Base-by-base conservation (phyloP, 2,329 filamentous ascomycete species). In the Venturia nashicola region DNA sequence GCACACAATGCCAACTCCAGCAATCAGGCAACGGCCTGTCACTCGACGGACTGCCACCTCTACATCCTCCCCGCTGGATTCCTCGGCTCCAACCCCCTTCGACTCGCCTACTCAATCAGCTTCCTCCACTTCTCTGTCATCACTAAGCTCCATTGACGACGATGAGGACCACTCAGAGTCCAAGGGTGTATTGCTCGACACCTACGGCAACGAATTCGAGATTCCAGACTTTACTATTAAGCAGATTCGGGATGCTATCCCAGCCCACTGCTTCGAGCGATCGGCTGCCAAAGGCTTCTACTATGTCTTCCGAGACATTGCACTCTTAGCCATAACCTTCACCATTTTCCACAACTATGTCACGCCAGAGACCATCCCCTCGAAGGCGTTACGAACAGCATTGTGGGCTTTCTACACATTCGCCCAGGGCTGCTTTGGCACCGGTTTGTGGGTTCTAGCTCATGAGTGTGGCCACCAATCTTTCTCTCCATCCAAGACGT, bases 391-490 rank as follows among this genome's bases (percentile, higher is more conserved):
- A 59, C 87, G 93, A 65, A 83, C 82, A 66, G 85, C 72, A 42
- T 82, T 87, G 65, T 88, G 85, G 85, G 78, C 79, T n/a, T 68
- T 81, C 61, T 88, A 88, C 75, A 91, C 91, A 62, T 77, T 96
- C 71, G 73, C 96, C 55, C 94, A 99, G 80, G 93, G 94, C 70
- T 83, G 97, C 65, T 93, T 97, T 74, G 93, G 84, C 71, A 99
- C 94, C 59, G 94, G 94, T 70, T 75, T 97, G 65, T 99, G 94
- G 94, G 91, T 99, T 66, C 81, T 99, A 68, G 93, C 94, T 66
- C 94, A 99, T 79, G 94, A 99, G 82, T 99, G 94, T 75, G 94
- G 94, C 69, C 94, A 99, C 79, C 90, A 94, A 76, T 88, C 94
- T 66, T 97, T 99, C 82, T 97, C 94, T 54, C 81, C 89, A n/a